These are phyloP conservation scores for Aureobasidium vineae DNA, from an alignment of 2,329 filamentous ascomycete species.

Conservation along the genomic window DNA sequence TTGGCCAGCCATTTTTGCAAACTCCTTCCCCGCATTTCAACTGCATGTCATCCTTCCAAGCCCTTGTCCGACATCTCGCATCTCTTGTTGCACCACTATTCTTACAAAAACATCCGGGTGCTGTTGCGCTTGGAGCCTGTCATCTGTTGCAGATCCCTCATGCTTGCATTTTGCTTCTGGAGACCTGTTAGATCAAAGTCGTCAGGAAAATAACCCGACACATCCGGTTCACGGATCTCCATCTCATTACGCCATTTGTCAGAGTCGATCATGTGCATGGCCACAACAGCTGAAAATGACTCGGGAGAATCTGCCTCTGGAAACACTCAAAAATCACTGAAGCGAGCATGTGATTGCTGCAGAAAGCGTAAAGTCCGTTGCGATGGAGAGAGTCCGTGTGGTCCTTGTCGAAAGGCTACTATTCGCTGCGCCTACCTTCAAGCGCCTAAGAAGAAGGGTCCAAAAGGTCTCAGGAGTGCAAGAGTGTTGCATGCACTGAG, in stretches of 20 bases:
- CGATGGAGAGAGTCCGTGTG: constrained; percentile 38
- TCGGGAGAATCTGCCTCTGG: constrained; percentile 22
- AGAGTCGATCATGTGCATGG: constrained; percentile 16
- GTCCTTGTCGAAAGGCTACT: constrained; percentile 38
- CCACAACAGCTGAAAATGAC: constrained; percentile 25
- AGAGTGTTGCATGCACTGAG: constrained; percentile 39
- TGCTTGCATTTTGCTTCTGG: constrained; percentile 9
- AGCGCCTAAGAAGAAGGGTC: constrained; percentile 41
- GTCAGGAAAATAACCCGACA: not conserved
- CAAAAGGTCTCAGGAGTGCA: constrained; percentile 39
- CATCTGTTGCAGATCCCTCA: constrained; percentile 12
- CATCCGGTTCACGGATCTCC: not conserved
- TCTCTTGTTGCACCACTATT: constrained; percentile 12
- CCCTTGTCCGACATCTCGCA: constrained; percentile 4
- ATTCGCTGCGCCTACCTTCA: constrained; percentile 41
- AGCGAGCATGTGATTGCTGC: constrained; percentile 41
- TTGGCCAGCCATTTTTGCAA: constrained; percentile 18
- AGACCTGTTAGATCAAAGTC: constrained; percentile 5
- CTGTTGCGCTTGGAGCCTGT: not conserved
- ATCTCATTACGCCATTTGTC: not conserved
- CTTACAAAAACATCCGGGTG: constrained; percentile 1
- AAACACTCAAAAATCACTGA: constrained; percentile 28
- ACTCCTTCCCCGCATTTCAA: constrained; percentile 19
- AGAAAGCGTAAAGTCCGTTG: constrained; percentile 40
- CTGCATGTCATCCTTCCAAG: constrained; percentile 11